Evolutionary conservation across 1,139 yeast species (phyloP).

Genomic region (Groenewaldozyma auringiensis): DNA sequence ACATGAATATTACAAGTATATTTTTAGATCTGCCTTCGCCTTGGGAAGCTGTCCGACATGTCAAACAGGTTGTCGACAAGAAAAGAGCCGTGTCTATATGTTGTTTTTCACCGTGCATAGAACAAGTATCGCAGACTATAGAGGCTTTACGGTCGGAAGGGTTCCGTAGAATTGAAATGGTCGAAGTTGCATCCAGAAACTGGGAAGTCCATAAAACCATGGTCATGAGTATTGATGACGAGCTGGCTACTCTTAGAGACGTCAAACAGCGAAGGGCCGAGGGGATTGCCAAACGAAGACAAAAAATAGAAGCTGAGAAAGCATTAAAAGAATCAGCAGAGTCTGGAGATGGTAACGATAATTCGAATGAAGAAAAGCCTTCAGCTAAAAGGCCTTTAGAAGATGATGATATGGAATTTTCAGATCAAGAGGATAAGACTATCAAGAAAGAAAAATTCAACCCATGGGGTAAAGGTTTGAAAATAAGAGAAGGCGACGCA

Average conservation of each 20-base stretch:
- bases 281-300: constrained; percentile 60
- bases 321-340: constrained; percentile 7
- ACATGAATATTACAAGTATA: constrained; percentile 57
- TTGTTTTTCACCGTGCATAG: constrained; percentile 96
- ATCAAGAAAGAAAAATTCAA: constrained; percentile 42
- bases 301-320: constrained; percentile 23
- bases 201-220: constrained; percentile 92
- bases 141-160: constrained; percentile 65
- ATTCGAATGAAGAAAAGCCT: constrained; percentile 2
- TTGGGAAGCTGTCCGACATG: constrained; percentile 87
- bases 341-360: constrained; percentile 2
- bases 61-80: constrained; percentile 51
- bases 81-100: constrained; percentile 60
- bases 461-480: constrained; percentile 82
- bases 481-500: constrained; percentile 81
- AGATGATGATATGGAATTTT: not conserved
- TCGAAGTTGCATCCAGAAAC: constrained; percentile 75
- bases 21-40: constrained; percentile 95
- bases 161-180: constrained; percentile 90
- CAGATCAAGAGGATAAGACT: constrained; percentile 13
- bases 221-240: constrained; percentile 76
- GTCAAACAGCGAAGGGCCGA: constrained; percentile 66
- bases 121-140: constrained; percentile 85
- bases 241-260: constrained; percentile 69
- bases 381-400: constrained; percentile 1